phyloP scores from a whole-genome alignment of 306 rosid genomes.

The Acacia crassicarpa region DNA sequence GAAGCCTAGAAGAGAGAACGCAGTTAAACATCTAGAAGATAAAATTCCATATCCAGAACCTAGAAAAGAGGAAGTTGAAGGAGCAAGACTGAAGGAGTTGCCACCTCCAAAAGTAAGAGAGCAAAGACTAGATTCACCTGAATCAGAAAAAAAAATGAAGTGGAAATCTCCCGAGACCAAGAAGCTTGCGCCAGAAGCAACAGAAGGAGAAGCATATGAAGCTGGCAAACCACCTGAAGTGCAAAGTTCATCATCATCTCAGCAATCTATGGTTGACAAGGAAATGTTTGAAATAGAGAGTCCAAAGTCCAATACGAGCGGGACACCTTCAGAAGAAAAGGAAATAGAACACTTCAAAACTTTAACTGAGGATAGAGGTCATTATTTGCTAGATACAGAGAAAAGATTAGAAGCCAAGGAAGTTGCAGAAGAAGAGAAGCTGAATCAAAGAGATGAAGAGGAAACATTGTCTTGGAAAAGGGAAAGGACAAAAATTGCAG shows the following conservation, averaged over 20 bases:
- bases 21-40: not conserved
- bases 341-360: not conserved
- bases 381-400: constrained; percentile 25
- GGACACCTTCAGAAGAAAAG: not conserved
- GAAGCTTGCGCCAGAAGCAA: constrained; percentile 1
- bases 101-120: constrained; percentile 1
- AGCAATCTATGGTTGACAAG: constrained; percentile 2
- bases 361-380: not conserved
- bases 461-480: not conserved
- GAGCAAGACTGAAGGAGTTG: constrained; percentile 2
- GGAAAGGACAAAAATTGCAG: constrained; percentile 11
- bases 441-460: not conserved
- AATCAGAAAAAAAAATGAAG: not conserved
- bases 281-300: not conserved
- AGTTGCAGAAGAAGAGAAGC: constrained; percentile 19
- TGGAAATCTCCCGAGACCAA: not conserved
- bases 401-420: constrained; percentile 7
- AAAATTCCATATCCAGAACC: constrained; percentile 2
- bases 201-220: constrained; percentile 2
- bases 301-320: not conserved
- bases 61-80: constrained; percentile 5
- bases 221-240: constrained; percentile 4
- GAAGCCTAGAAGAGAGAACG: constrained; percentile 13
- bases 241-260: not conserved
- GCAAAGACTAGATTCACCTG: constrained; percentile 15